Conservation (phyloP, 345 rosid species). For the Sonneratia caseolaris region DNA sequence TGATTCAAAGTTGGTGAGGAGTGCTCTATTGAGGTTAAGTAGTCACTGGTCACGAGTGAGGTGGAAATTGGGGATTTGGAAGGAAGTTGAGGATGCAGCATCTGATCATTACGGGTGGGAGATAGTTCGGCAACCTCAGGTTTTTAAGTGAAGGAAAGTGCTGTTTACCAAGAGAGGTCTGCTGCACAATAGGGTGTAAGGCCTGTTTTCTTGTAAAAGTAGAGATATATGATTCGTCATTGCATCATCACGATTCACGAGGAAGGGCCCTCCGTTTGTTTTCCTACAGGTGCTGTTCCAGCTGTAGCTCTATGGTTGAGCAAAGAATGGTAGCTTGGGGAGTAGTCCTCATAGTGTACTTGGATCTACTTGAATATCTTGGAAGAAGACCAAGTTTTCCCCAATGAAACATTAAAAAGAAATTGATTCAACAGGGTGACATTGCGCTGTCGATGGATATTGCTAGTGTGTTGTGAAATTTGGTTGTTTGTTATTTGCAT, state of each 20-base stretch:
- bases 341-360: background rate
- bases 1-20: constrained; percentile 21
- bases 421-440: background rate
- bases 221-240: background rate
- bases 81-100: constrained; percentile 26
- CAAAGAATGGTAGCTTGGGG: too few species aligned
- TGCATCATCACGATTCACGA: background rate
- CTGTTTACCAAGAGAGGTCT: background rate
- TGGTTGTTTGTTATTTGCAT: background rate
- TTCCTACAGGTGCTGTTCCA: background rate
- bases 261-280: background rate
- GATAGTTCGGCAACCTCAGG: constrained; percentile 8
- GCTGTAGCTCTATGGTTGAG: background rate
- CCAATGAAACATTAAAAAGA: background rate
- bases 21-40: constrained; percentile 32
- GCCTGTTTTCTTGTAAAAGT: background rate
- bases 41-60: constrained; percentile 29
- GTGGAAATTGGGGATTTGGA: constrained; percentile 68
- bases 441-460: background rate
- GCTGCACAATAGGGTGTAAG: background rate
- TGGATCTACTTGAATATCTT: background rate
- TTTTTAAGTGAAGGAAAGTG: background rate
- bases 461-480: background rate
- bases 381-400: background rate
- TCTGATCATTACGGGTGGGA: constrained; percentile 28